Evolutionary conservation across 2,329 filamentous ascomycete species (phyloP).

Genomic region (Bimuria novae-zelandiae): DNA sequence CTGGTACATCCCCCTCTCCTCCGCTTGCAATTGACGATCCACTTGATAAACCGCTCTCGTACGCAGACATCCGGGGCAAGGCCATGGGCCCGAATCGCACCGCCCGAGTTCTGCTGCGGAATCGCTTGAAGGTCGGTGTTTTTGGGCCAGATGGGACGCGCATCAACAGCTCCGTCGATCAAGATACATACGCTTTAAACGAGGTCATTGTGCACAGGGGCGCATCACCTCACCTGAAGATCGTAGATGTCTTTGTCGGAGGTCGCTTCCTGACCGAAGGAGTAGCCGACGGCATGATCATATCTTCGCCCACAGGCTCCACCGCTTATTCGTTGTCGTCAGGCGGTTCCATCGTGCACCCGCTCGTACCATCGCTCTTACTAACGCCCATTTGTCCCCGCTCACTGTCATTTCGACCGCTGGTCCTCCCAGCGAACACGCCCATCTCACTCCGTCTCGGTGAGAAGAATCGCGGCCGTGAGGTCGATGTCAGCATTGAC

Average conservation of each 20-base stretch:
- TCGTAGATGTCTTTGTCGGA: conserved; percentile 90
- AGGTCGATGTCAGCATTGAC: conserved; percentile 57
- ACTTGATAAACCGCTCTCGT: conserved; percentile 48
- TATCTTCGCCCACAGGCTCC: conserved; percentile 91
- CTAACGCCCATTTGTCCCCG: conserved; percentile 94
- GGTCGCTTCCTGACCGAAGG: conserved; percentile 90
- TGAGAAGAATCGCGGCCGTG: conserved; percentile 57
- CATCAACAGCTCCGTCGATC: conserved; percentile 39
- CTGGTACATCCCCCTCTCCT: conserved; percentile 68
- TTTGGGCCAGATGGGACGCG: conserved; percentile 70
- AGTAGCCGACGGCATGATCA: conserved; percentile 91
- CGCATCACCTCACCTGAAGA: conserved; percentile 83
- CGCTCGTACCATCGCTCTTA: conserved; percentile 83
- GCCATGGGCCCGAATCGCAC: conserved; percentile 75
- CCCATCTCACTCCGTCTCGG: conserved; percentile 82
- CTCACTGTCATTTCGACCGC: conserved; percentile 86
- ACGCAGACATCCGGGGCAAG: conserved; percentile 78
- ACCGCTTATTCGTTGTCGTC: conserved; percentile 95
- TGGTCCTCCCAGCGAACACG: conserved; percentile 86
- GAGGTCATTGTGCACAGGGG: conserved; percentile 94
- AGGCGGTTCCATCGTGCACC: conserved; percentile 92
- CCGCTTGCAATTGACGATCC: conserved; percentile 66
- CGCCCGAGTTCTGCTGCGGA: conserved; percentile 82
- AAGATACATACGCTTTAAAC: conserved; percentile 77
- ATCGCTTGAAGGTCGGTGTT: conserved; percentile 83